Base-by-base conservation (phyloP, 257 asterid species). In the Phtheirospermum japonicum region DNA sequence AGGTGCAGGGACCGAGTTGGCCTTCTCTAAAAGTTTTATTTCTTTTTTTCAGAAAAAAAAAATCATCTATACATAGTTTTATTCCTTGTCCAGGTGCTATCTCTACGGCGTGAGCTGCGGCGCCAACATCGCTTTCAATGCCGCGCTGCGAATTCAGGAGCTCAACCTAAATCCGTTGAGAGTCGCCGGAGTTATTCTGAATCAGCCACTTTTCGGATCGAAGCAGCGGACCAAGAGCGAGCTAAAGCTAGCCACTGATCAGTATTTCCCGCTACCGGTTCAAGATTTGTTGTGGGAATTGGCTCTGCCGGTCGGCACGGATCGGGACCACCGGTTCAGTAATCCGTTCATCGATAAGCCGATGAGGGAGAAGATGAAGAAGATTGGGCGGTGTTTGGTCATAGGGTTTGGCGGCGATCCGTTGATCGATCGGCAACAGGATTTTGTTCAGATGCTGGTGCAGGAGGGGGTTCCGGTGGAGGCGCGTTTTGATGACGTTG, bases 371-470 rank as follows among this genome's bases (percentile, higher is more conserved):
- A 89, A 83, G 76, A 64, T 85, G 37, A 75, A 66, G 67, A 57
- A 63, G 0, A 54, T 91, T 46, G 95, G 95, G 69, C 77, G 87
- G 67, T 78, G 88, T 10, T 66, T 92, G 79, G 92, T 92, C 6
- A 79, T 86, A 37, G 98, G 98, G 0, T 88, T 88, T 53, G 95
- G 93, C 2, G 98, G 98, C 4, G 97, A 88, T 11, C 90, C 94
- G 31, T 52, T 86, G 82, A 65, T 86, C 30, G 98, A 92, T 61
- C 77, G 97, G 66, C 95, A 88, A 59, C 94, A 87, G 67, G 81
- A 80, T 4, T 74, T 93, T 14, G 96, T 93, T 58, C 91, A 82
- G 76, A 72, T 83, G 88, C 73, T 93, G 74, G 88, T 85, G 53
- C 64, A 75, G 63, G 77, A 80, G 11, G 96, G 99, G 8, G 87